A percentile compares a stretch with the other conserved stretches of the same genome.
These are phyloP conservation scores for Polygonum aviculare DNA, from an alignment of 148 eudicot genomes.

Conservation along the genomic window DNA sequence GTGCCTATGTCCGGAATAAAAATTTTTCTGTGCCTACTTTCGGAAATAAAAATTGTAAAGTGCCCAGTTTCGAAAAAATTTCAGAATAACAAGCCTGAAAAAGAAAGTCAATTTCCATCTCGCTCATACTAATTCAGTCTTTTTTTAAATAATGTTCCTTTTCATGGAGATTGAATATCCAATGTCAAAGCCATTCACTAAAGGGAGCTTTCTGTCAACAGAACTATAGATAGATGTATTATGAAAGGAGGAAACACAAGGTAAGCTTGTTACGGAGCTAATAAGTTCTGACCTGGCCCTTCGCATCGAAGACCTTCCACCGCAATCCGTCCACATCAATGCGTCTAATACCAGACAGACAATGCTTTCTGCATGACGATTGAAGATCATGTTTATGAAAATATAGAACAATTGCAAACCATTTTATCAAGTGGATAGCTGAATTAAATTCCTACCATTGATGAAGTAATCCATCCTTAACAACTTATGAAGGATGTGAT, in stretches of 20 bases:
- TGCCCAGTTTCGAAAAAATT: too few relatives aligned
- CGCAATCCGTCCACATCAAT: constrained; percentile 88
- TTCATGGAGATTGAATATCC: neutral
- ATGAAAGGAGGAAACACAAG: constrained; percentile 7
- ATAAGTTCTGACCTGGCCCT: constrained; percentile 60
- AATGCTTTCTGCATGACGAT: constrained; percentile 65
- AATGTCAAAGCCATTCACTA: neutral
- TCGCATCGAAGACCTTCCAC: constrained; percentile 94
- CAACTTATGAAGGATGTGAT: neutral
- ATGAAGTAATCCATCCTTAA: neutral
- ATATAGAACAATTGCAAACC: neutral
- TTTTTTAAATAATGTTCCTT: neutral
- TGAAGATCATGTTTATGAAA: neutral
- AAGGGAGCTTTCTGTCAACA: neutral
- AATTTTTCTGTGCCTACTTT: too few relatives aligned
- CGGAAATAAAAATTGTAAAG: too few relatives aligned
- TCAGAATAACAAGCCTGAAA: neutral
- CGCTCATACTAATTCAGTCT: neutral
- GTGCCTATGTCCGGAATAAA: too few relatives aligned
- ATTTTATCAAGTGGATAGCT: neutral
- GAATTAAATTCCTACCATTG: neutral
- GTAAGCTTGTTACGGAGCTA: neutral
- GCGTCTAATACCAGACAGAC: constrained; percentile 79
- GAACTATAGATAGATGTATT: neutral
- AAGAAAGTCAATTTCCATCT: neutral